Evolutionary conservation across 2,329 filamentous ascomycete species (phyloP).

Genomic region (Phymatotrichopsis omnivora): DNA sequence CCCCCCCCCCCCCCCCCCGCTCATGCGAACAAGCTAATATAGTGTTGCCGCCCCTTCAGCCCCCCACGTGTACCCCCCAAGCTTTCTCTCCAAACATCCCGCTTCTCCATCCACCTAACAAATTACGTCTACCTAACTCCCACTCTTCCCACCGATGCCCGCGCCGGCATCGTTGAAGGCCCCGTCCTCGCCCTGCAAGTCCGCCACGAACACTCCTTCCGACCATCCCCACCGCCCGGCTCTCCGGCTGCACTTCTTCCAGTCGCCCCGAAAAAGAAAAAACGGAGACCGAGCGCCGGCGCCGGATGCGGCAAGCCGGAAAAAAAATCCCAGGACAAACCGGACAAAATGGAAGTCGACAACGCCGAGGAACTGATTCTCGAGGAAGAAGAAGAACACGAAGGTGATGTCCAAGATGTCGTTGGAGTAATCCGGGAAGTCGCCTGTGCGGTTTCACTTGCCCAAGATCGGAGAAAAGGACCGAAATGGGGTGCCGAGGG

Average conservation of each 20-base stretch:
- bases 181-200: constrained; percentile 52
- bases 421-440: constrained; percentile 54
- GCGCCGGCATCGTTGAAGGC: constrained; percentile 50
- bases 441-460: constrained; percentile 50
- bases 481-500: constrained; percentile 11
- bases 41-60: constrained; percentile 8
- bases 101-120: constrained; percentile 25
- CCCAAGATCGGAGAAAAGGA: constrained; percentile 46
- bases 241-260: neutral
- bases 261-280: constrained; percentile 16
- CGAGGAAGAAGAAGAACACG: constrained; percentile 18
- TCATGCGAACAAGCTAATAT: constrained; percentile 15
- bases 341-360: constrained; percentile 20
- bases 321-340: neutral
- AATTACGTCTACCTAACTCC: constrained; percentile 51
- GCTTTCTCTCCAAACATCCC: constrained; percentile 24
- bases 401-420: constrained; percentile 40
- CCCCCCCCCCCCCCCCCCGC: neutral
- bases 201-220: constrained; percentile 47
- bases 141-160: constrained; percentile 49
- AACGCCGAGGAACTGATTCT: constrained; percentile 5
- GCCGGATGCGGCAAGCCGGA: no score
- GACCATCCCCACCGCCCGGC: constrained; percentile 6
- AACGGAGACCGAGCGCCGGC: constrained; percentile 3
- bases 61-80: constrained; percentile 22